Conservation (phyloP, 257 asterid genomes). For the Solanum medicagineum region DNA sequence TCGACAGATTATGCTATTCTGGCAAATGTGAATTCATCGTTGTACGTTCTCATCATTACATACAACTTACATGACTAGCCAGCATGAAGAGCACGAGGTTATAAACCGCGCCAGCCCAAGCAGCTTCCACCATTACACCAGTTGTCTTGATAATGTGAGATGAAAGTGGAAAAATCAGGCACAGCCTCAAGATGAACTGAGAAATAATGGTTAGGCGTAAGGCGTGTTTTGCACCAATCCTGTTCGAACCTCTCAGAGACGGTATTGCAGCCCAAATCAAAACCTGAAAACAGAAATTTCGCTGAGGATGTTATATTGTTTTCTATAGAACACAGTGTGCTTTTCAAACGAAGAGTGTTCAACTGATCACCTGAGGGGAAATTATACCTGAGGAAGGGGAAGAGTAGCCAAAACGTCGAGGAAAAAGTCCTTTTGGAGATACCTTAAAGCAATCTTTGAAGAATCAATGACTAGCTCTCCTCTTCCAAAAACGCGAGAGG, state of each 20-base stretch:
- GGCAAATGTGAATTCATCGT: neutral
- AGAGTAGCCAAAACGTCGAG: constrained; percentile 44
- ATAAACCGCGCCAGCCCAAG: constrained; percentile 76
- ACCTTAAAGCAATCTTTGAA: constrained; percentile 41
- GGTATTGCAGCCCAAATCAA: constrained; percentile 61
- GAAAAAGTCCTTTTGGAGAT: constrained; percentile 38
- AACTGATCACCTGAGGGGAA: neutral
- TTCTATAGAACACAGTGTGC: neutral
- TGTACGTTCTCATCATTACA: neutral
- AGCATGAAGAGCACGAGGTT: constrained; percentile 59
- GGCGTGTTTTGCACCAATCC: constrained; percentile 33
- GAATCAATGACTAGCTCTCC: constrained; percentile 62
- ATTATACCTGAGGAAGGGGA: constrained; percentile 65
- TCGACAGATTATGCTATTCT: neutral
- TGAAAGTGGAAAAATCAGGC: constrained; percentile 46
- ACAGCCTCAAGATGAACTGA: constrained; percentile 43
- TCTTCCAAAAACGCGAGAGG: constrained; percentile 63
- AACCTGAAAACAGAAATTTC: constrained; percentile 8
- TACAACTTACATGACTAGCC: constrained; percentile 57
- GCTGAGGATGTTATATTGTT: neutral
- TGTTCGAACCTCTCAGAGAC: constrained; percentile 34
- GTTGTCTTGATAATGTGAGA: constrained; percentile 48
- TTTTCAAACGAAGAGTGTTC: neutral
- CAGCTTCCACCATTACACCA: constrained; percentile 60
- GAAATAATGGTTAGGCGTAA: constrained; percentile 34